phyloP scores from a whole-genome alignment of 306 rosid species.

The Casuarina glauca region DNA sequence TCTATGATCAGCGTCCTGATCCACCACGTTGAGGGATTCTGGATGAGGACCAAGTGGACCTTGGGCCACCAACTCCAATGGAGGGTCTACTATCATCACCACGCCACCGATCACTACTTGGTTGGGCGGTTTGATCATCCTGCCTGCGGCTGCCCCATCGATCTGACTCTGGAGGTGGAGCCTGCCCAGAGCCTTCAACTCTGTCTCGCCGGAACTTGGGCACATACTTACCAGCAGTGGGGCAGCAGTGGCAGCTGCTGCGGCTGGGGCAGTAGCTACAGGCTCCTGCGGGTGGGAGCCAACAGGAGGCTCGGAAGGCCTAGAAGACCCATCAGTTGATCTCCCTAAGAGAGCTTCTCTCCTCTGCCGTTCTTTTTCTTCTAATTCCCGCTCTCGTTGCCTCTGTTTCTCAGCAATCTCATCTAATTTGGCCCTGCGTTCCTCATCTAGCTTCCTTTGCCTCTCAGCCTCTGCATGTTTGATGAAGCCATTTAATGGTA shows the following conservation, averaged over 20 bases:
- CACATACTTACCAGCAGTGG: constrained; percentile 56
- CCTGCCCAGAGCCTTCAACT: constrained; percentile 37
- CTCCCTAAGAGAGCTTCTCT: constrained; percentile 58
- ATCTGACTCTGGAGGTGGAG: constrained; percentile 60
- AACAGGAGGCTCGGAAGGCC: constrained; percentile 40
- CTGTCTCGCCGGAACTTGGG: constrained; percentile 57
- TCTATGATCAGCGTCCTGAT: constrained; percentile 41
- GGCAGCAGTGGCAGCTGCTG: constrained; percentile 23
- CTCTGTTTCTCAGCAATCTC: constrained; percentile 81
- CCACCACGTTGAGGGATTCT: constrained; percentile 42
- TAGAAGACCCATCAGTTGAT: constrained; percentile 39
- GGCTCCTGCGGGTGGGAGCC: constrained; percentile 46
- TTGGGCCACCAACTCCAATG: constrained; percentile 52
- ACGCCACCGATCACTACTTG: constrained; percentile 71
- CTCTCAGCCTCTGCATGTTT: constrained; percentile 74
- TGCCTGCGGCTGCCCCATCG: constrained; percentile 53
- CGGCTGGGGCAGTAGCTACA: constrained; percentile 39
- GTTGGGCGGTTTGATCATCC: constrained; percentile 20
- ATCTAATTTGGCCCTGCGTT: constrained; percentile 64
- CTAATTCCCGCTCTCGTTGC: constrained; percentile 79
- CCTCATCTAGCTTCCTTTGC: constrained; percentile 65
- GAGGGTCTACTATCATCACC: constrained; percentile 50
- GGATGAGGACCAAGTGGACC: constrained; percentile 78
- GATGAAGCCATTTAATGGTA: not conserved
- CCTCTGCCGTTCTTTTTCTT: constrained; percentile 72